These are phyloP conservation scores for Chenopodium berlandieri DNA, from an alignment of 148 eudicot species.

Conservation along the genomic window DNA sequence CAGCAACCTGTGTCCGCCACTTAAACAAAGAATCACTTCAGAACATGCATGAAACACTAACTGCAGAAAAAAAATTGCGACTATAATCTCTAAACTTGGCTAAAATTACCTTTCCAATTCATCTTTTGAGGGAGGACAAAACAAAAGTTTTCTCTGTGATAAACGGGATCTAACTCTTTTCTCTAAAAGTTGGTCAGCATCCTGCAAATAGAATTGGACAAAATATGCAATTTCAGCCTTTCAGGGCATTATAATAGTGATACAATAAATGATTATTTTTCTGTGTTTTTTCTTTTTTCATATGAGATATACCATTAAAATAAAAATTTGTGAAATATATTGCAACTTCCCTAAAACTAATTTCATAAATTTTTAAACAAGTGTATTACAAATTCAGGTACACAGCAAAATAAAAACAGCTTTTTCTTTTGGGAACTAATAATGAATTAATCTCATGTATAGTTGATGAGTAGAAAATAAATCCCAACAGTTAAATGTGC, in stretches of 20 bases:
- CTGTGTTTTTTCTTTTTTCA: not conserved
- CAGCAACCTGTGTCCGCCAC: slow-evolving; percentile 52
- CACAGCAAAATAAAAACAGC: not conserved
- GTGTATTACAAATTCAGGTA: not conserved
- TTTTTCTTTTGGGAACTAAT: too few relatives aligned
- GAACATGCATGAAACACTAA: not conserved
- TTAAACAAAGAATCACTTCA: not conserved
- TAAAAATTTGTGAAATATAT: not conserved
- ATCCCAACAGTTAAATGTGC: not conserved
- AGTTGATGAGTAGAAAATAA: not conserved
- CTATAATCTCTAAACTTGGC: not conserved
- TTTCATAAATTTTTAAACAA: not conserved
- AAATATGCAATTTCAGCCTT: not conserved
- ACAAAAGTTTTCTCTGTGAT: slow-evolving; percentile 87
- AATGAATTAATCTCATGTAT: too few relatives aligned
- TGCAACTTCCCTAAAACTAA: not conserved
- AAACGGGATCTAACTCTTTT: slow-evolving; percentile 98
- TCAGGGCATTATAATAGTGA: not conserved
- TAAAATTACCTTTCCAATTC: slow-evolving; percentile 55
- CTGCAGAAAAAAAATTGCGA: slow-evolving; percentile 1
- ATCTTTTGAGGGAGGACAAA: slow-evolving; percentile 78
- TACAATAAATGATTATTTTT: not conserved
- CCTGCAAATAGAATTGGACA: slow-evolving; percentile 43
- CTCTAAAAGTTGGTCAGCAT: slow-evolving; percentile 97
- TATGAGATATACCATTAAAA: not conserved